Evolutionary conservation across 805 yeast genomes (phyloP), one percentile per base, ranked within the genome.

Genomic region (Cephaloascus albidus): DNA sequence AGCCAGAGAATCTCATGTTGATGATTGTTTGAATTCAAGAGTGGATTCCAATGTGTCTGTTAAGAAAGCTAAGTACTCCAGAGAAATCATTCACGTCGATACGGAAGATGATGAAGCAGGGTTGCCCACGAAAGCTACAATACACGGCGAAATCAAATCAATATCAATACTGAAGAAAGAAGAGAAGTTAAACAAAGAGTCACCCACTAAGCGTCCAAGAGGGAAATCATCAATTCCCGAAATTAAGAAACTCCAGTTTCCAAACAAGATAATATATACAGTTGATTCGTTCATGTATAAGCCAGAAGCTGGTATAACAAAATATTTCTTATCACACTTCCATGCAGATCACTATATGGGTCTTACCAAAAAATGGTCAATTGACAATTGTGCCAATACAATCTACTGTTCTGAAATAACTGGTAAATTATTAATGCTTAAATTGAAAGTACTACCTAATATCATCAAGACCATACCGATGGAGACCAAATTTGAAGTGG

Each of bases 331-430:
- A 19, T 72, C 87, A 0, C 98, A 93, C 61, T 90, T 85, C 62
- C 98, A 93, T 57, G 67, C 95, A 0, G 98, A 93, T 55, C 98
- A 93, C 55, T 93, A 93, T 53, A 87, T 86, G 3, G 97, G 98
- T 0, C 59, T 93, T 14, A 61, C 79, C 3, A 84, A 83, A 49
- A 65, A 70, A 18, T 93, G 97, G 97, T 58, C 70, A 36, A 53
- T 57, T 33, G 68, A 65, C 14, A 52, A 47, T 20, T 58, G 54
- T 37, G 71, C 74, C 39, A 89, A 87, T 0, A 63, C 64, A 4
- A 76, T 93, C 3, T 86, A 79, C 48, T 81, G 94, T 44, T 79
- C 96, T 0, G 63, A 65, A 10, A 73, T 81, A 3, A 89, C 97
- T 0, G 76, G 75, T 1, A 63, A 70, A 18, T 63, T 90, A 20